Evolutionary conservation across 208 protist genomes (phyloP).

Genomic region (Leishmania aethiopica): DNA sequence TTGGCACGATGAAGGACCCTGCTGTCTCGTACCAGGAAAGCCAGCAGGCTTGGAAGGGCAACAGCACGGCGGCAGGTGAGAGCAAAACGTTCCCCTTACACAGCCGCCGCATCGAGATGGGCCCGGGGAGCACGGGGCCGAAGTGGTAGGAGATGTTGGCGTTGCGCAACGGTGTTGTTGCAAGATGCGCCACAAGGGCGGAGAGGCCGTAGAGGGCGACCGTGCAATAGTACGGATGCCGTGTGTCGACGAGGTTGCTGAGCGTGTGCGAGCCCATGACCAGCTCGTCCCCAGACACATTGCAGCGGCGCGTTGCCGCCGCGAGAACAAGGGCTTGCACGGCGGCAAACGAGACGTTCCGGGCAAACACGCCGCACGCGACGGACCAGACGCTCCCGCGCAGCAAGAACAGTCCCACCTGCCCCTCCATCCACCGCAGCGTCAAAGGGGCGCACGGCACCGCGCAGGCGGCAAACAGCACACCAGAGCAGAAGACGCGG

Average conservation of each 20-base stretch:
- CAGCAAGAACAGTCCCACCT: slow-evolving; percentile 64
- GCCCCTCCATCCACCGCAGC: slow-evolving; percentile 69
- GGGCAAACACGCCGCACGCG: slow-evolving; percentile 44
- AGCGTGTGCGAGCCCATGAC: slow-evolving; percentile 8
- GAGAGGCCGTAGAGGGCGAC: slow-evolving; percentile 44
- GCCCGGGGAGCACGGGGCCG: slow-evolving; percentile 45
- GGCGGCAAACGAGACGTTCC: slow-evolving; percentile 44
- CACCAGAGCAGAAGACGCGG: slow-evolving; percentile 47
- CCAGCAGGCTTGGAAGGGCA: slow-evolving; percentile 72
- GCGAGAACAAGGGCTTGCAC: slow-evolving; percentile 39
- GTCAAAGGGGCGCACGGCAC: slow-evolving; percentile 63
- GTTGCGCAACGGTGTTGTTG: slow-evolving; percentile 58
- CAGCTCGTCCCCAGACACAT: slow-evolving; percentile 3
- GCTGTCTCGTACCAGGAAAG: slow-evolving; percentile 78
- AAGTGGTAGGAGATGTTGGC: slow-evolving; percentile 73
- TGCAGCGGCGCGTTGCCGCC: slow-evolving; percentile 4
- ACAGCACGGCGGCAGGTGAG: slow-evolving; percentile 40
- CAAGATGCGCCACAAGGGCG: slow-evolving; percentile 48
- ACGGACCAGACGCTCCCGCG: slow-evolving; percentile 87
- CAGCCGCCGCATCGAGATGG: slow-evolving; percentile 40
- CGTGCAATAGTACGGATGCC: slow-evolving; percentile 80
- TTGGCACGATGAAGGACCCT: slow-evolving; percentile 73
- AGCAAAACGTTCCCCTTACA: slow-evolving; percentile 39
- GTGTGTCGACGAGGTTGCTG: slow-evolving; percentile 47
- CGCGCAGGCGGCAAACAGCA: slow-evolving; percentile 58